phyloP scores from a whole-genome alignment of 1,284 basidiomycete genomes.

The Pterulicium gracile region DNA sequence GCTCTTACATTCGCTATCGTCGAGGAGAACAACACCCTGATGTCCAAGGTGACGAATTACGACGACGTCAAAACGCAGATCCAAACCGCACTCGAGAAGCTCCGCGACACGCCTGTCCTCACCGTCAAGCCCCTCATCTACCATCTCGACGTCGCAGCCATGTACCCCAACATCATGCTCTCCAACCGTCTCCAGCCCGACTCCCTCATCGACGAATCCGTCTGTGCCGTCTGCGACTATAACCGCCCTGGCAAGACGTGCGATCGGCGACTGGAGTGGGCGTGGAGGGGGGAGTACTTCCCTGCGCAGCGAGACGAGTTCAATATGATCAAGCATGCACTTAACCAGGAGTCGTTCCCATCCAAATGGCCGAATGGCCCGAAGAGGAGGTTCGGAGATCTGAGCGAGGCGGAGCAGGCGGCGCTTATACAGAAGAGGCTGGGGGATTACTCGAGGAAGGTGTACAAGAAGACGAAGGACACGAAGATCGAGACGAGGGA shows the following conservation, averaged over 20 bases:
- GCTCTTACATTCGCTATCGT: slow-evolving; percentile 85
- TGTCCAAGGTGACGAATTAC: slow-evolving; percentile 92
- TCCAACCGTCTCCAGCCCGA: slow-evolving; percentile 98
- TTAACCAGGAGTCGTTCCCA: slow-evolving; percentile 93
- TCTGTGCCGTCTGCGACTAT: slow-evolving; percentile 97
- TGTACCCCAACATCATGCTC: slow-evolving; percentile 99
- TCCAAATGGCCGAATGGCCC: slow-evolving; percentile 66
- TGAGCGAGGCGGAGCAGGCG: slow-evolving; percentile 82
- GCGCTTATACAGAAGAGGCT: slow-evolving; percentile 93
- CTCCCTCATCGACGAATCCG: slow-evolving; percentile 94
- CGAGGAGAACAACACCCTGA: slow-evolving; percentile 75
- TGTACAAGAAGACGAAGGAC: slow-evolving; percentile 99
- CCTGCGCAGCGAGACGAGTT: slow-evolving; percentile 96
- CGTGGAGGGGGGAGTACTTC: slow-evolving; percentile 98
- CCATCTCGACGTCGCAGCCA: slow-evolving; percentile 97
- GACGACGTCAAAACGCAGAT: slow-evolving; percentile 86
- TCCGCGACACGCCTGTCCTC: slow-evolving; percentile 88
- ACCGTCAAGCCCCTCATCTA: slow-evolving; percentile 94
- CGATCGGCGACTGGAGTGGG: slow-evolving; percentile 93
- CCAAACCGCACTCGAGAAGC: slow-evolving; percentile 67
- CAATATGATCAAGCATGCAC: slow-evolving; percentile 98
- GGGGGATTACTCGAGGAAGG: slow-evolving; percentile 97
- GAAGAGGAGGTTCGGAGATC: slow-evolving; percentile 76
- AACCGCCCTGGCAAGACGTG: slow-evolving; percentile 95
- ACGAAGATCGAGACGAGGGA: slow-evolving; percentile 93